Conservation (phyloP, 2,329 filamentous ascomycete species). For the Epichloe glyceriae region DNA sequence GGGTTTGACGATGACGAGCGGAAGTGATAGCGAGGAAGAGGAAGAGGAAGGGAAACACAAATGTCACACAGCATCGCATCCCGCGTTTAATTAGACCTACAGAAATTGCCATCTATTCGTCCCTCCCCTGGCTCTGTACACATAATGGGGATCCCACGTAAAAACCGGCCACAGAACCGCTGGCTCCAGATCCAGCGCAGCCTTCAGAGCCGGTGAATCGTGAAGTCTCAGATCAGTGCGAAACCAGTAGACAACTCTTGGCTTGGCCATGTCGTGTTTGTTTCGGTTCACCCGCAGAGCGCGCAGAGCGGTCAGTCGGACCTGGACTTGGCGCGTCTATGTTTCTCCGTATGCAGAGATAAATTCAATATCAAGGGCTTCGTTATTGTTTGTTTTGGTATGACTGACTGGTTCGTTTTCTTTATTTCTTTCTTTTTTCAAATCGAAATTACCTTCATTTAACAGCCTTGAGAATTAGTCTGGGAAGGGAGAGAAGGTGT, state of each 20-base stretch:
- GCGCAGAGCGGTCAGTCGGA: background rate
- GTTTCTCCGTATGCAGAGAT: background rate
- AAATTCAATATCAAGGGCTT: background rate
- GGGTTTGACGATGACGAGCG: background rate
- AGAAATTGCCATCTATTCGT: slow-evolving; percentile 65
- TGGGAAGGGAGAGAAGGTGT: background rate
- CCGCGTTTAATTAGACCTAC: slow-evolving; percentile 20
- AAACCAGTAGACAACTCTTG: slow-evolving; percentile 61
- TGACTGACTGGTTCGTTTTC: background rate
- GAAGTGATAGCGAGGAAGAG: background rate
- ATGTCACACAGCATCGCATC: background rate
- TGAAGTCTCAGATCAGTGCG: slow-evolving; percentile 66
- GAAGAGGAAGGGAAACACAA: background rate
- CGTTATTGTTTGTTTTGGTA: too few species aligned
- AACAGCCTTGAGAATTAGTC: too few species aligned
- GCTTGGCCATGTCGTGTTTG: slow-evolving; percentile 16
- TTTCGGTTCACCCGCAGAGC: background rate
- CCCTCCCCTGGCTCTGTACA: slow-evolving; percentile 57
- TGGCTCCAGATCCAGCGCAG: slow-evolving; percentile 57
- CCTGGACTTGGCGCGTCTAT: background rate
- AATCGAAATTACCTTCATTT: background rate
- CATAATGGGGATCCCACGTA: slow-evolving; percentile 73
- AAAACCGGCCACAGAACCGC: slow-evolving; percentile 61
- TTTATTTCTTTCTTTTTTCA: background rate
- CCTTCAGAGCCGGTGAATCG: slow-evolving; percentile 61